phyloP scores from a whole-genome alignment of 83 land plant species.

The Thuja plicata region DNA sequence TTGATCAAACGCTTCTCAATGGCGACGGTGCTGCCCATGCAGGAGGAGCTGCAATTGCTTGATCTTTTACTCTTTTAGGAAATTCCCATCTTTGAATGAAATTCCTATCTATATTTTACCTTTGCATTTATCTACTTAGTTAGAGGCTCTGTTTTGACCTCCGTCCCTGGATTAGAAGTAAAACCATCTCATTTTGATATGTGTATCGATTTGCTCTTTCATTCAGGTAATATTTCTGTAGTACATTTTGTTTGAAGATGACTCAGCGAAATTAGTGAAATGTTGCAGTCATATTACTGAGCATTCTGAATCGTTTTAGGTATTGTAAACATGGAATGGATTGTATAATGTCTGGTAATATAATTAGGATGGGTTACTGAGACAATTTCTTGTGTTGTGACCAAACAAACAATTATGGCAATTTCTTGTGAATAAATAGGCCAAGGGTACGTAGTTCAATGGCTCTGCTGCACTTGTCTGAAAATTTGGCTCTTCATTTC shows the following conservation, averaged over 20 bases:
- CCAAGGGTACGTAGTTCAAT: too few species aligned
- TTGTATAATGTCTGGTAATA: too few species aligned
- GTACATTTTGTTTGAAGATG: too few species aligned
- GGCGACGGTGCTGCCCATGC: constrained; percentile 5
- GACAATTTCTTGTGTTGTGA: too few species aligned
- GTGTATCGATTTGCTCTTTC: neutral
- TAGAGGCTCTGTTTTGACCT: neutral
- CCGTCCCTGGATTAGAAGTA: neutral
- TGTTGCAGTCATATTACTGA: neutral
- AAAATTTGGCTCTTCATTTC: too few species aligned
- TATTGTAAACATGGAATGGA: neutral
- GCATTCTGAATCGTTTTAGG: neutral
- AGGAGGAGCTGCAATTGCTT: neutral
- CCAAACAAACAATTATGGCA: too few species aligned
- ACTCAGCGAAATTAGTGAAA: too few species aligned
- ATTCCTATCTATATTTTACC: neutral
- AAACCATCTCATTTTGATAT: too few species aligned
- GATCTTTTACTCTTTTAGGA: neutral
- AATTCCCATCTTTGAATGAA: neutral
- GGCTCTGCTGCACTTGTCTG: too few species aligned
- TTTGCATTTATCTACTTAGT: neutral
- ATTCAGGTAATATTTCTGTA: neutral
- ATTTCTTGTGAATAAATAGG: too few species aligned
- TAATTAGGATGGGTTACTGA: too few species aligned
- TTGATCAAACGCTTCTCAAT: constrained; percentile 47